Conservation (phyloP, 805 yeast genomes). For the Wilhelminamyces savonicus region DNA sequence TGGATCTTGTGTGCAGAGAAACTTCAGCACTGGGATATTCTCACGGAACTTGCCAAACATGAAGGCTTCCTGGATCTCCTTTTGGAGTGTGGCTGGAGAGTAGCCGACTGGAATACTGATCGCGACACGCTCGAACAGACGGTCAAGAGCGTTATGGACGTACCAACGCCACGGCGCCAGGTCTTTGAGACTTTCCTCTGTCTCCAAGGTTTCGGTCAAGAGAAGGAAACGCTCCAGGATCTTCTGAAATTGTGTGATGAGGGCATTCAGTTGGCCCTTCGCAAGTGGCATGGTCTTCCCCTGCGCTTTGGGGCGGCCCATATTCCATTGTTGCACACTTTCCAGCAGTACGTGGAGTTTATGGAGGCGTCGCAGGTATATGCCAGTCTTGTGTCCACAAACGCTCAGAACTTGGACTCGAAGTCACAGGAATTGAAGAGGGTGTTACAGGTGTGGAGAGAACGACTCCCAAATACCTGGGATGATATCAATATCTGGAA, state of each 20-base stretch:
- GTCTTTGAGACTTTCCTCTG: conserved; percentile 91
- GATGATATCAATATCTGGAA: conserved; percentile 98
- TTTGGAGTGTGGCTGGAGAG: conserved; percentile 99
- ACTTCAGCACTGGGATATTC: conserved; percentile 95
- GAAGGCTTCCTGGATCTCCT: conserved; percentile 95
- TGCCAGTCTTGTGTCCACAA: conserved; percentile 79
- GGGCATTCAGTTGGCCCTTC: conserved; percentile 86
- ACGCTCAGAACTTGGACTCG: conserved; percentile 84
- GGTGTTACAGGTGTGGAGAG: conserved; percentile 96
- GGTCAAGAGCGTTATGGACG: conserved; percentile 95
- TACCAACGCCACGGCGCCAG: conserved; percentile 95
- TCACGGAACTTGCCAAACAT: conserved; percentile 94
- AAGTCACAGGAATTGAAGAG: conserved; percentile 93
- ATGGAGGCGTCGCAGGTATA: conserved; percentile 96
- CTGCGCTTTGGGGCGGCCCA: conserved; percentile 75
- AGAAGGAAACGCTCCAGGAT: conserved; percentile 78
- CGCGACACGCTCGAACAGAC: conserved; percentile 91
- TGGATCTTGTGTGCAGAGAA: conserved; percentile 98
- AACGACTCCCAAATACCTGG: conserved; percentile 92
- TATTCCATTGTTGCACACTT: conserved; percentile 81
- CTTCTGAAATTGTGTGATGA: conserved; percentile 87
- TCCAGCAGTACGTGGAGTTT: conserved; percentile 96
- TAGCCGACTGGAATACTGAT: conserved; percentile 96
- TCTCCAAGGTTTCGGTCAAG: conserved; percentile 89
- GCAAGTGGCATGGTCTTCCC: conserved; percentile 92